These are phyloP conservation scores for Stephania japonica DNA, from an alignment of 164 flowering plant species.

Conservation along the genomic window DNA sequence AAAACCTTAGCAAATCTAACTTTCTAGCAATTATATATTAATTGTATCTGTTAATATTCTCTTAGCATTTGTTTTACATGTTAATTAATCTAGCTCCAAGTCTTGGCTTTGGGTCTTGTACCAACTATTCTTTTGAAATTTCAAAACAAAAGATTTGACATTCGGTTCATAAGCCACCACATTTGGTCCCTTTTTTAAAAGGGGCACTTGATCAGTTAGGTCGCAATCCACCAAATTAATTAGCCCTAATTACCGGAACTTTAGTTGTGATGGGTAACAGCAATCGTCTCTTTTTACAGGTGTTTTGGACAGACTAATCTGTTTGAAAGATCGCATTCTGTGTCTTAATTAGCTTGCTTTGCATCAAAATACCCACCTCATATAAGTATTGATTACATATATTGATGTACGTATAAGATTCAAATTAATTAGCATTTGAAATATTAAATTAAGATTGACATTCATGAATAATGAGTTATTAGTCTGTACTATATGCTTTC, in stretches of 20 bases:
- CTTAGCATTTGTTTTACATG: no score
- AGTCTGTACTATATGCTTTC: neutral
- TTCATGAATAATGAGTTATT: neutral
- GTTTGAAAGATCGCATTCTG: neutral
- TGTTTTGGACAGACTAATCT: neutral
- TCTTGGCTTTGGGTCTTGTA: neutral
- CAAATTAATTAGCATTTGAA: neutral
- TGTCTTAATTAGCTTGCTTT: neutral
- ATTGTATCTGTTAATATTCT: no score
- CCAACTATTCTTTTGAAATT: neutral
- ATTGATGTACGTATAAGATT: neutral
- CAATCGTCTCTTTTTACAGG: neutral
- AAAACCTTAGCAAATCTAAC: no score
- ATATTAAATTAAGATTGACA: neutral
- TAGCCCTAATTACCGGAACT: neutral
- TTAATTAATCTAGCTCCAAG: neutral
- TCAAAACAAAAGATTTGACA: neutral
- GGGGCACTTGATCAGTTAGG: neutral
- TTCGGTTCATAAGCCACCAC: neutral
- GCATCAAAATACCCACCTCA: conserved; percentile 1
- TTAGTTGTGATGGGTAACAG: neutral
- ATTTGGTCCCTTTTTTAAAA: neutral
- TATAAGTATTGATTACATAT: neutral
- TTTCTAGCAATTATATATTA: no score
- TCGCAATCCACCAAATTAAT: neutral